Evolutionary conservation across 2,329 filamentous ascomycete species (phyloP).

Genomic region (Pseudonectria foliicola): DNA sequence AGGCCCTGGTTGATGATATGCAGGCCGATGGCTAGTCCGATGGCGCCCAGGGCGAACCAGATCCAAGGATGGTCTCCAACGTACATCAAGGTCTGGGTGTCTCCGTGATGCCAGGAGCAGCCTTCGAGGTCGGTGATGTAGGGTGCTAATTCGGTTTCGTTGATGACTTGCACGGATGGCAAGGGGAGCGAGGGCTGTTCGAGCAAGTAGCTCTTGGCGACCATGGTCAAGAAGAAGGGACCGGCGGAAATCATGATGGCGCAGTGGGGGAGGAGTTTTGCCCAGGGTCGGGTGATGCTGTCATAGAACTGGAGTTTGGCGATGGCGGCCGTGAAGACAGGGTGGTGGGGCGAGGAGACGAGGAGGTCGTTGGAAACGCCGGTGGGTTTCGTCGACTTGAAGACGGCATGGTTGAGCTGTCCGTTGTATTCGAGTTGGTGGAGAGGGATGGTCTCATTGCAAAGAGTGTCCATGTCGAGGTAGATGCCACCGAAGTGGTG

Average conservation of each 20-base stretch:
- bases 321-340: conserved; percentile 66
- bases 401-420: conserved; percentile 19
- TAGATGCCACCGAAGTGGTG: conserved; percentile 67
- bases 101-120: conserved; percentile 39
- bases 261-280: conserved; percentile 56
- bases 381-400: conserved; percentile 56
- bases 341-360: conserved; percentile 64
- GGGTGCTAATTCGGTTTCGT: conserved; percentile 15
- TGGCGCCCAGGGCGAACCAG: conserved; percentile 23
- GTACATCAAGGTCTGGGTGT: conserved; percentile 42
- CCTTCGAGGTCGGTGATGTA: conserved; percentile 32
- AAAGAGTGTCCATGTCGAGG: conserved; percentile 46
- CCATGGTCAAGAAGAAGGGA: conserved; percentile 66
- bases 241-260: conserved; percentile 76
- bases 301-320: conserved; percentile 56
- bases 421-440: conserved; percentile 19
- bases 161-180: conserved; percentile 22
- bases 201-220: conserved; percentile 67
- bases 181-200: conserved; percentile 30
- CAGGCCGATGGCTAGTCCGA: conserved; percentile 16
- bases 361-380: conserved; percentile 78
- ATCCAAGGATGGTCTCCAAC: conserved; percentile 30
- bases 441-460: conserved; percentile 22
- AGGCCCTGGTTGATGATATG: conserved; percentile 12
- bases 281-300: conserved; percentile 54